These are phyloP conservation scores for Abrus pulchellus DNA, from an alignment of 306 rosid species.

Conservation along the genomic window DNA sequence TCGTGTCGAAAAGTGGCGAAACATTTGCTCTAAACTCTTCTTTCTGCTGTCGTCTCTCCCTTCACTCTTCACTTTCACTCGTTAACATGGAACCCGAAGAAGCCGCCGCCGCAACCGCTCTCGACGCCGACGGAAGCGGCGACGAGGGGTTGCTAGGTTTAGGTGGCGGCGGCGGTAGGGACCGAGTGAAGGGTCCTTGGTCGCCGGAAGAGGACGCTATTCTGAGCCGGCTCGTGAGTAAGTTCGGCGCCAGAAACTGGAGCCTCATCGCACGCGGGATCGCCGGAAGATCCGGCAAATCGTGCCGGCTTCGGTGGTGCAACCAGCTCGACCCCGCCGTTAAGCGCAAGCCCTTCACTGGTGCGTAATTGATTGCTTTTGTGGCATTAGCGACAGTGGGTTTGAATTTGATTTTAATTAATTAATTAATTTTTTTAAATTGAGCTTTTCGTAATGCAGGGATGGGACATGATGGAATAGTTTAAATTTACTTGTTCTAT, in stretches of 20 bases:
- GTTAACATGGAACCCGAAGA: constrained; percentile 60
- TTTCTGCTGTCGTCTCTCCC: constrained; percentile 22
- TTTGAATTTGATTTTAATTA: constrained; percentile 30
- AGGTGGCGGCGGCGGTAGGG: constrained; percentile 52
- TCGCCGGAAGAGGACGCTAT: constrained; percentile 91
- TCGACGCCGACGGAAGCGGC: constrained; percentile 60
- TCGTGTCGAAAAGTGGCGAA: constrained; percentile 41
- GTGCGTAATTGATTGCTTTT: constrained; percentile 41
- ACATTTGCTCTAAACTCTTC: constrained; percentile 48
- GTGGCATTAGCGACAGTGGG: not conserved
- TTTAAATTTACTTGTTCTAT: constrained; percentile 15
- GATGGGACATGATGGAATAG: not conserved
- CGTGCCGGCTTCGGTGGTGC: constrained; percentile 97
- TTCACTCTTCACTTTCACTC: not conserved
- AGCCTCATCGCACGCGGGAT: constrained; percentile 93
- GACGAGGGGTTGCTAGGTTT: constrained; percentile 57
- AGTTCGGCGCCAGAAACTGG: constrained; percentile 95
- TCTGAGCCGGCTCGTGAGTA: constrained; percentile 80
- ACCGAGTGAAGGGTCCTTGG: constrained; percentile 93
- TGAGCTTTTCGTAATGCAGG: not conserved
- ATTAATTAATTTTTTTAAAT: not conserved
- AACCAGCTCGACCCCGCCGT: constrained; percentile 96
- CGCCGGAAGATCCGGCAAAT: constrained; percentile 91
- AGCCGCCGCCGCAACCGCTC: constrained; percentile 9
- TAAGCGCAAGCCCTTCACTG: constrained; percentile 91